Evolutionary conservation across 75 land plant genomes (phyloP), one percentile per base, ranked within the genome.

Genomic region (Pseudotsuga menziesii): DNA sequence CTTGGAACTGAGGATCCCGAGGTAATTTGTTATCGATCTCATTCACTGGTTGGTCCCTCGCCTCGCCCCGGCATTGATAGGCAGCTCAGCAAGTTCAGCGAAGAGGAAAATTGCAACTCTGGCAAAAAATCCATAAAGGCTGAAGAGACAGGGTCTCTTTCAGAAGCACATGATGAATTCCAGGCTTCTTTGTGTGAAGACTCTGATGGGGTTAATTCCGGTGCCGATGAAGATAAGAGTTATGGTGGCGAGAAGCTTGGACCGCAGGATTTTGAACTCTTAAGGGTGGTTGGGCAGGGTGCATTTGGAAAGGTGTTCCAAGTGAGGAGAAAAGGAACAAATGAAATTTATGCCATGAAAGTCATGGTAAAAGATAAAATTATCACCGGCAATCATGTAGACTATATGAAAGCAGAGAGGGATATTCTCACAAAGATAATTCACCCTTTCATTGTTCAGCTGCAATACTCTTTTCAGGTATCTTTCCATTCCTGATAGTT

Each of bases 351-450:
- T 77, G 99, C 99, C 8, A 97, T 97, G 99, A 97, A 97, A 80
- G 99, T 97, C 20, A 92, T 96, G 93, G 80, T 89, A 39, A 96
- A 96, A 76, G 89, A 94, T 61, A 89, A 86, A 77, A 89, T 96
- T 32, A 76, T 96, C 81, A 90, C 92, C 72, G 88, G 89, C 58
- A 96, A 96, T 79, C 98, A 96, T 82, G 91, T 87, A 8, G 88
- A 85, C 62, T 87, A 96, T 77, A 94, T 94, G 99, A 96, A 91
- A 82, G 94, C 98, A 61, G 99, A 96, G 86, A 87, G 98, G 73
- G 95, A 96, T 73, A 87, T 87, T n/a, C 83, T 87, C n/a, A 85
- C 87, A 22, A 87, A 87, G 75, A 78, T 87, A n/a, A 82, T 85
- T 56, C 88, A 87, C 55, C 88, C 88, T 14, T 96, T 94, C 76